These are phyloP conservation scores for Colletotrichum chlorophyti DNA, from an alignment of 2,329 filamentous ascomycete species.

Conservation along the genomic window DNA sequence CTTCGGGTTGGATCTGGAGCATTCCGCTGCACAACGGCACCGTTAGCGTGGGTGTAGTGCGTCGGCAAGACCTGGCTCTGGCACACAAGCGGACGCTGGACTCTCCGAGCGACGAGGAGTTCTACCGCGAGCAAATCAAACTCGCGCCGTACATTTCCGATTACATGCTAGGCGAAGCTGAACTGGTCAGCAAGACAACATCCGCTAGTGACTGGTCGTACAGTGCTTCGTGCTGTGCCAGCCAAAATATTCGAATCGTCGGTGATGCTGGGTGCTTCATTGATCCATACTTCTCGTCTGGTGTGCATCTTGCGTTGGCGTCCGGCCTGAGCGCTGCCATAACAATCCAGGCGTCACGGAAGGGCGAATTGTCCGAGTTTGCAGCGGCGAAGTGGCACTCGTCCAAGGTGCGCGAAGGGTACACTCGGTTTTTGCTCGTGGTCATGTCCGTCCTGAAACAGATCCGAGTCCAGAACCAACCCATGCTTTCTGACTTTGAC, in stretches of 20 bases:
- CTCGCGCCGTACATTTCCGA: too few species aligned
- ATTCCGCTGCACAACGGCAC: too few species aligned
- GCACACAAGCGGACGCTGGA: too few species aligned
- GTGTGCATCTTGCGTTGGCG: slow-evolving; percentile 51
- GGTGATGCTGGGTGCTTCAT: slow-evolving; percentile 58
- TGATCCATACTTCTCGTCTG: slow-evolving; percentile 55
- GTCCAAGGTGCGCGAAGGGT: slow-evolving; percentile 50
- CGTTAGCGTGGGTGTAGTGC: too few species aligned
- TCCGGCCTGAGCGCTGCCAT: slow-evolving; percentile 52
- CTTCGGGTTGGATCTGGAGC: too few species aligned
- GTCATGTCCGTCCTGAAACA: slow-evolving; percentile 41
- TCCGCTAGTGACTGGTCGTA: slow-evolving; percentile 54
- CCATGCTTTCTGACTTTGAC: slow-evolving; percentile 47
- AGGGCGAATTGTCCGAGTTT: slow-evolving; percentile 46
- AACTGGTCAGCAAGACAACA: neutral
- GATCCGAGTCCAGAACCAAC: slow-evolving; percentile 44
- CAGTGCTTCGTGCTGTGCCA: slow-evolving; percentile 47
- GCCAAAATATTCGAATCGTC: slow-evolving; percentile 44
- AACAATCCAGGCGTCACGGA: slow-evolving; percentile 47
- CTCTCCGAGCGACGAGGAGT: too few species aligned
- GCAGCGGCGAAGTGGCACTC: slow-evolving; percentile 48
- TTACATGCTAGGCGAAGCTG: too few species aligned
- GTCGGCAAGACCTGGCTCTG: too few species aligned
- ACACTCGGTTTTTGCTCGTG: slow-evolving; percentile 50
- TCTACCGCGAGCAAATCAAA: too few species aligned